Percentiles rank a stretch among this genome's conserved stretches.
Evolutionary conservation across 2,329 filamentous ascomycete genomes (phyloP).

Genomic region (Sclerotinia nivalis): DNA sequence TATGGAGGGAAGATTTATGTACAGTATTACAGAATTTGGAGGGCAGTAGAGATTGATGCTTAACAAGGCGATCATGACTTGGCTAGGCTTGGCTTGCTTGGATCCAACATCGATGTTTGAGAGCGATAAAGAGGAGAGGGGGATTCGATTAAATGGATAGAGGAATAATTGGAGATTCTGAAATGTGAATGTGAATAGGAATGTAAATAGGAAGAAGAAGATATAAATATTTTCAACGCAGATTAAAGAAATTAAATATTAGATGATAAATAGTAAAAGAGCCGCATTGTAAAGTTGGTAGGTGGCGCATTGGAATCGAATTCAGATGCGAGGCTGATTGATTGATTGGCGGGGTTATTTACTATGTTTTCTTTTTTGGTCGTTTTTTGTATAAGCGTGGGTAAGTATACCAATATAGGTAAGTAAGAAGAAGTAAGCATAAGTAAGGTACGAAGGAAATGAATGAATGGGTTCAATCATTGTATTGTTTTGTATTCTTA

Average conservation of each 20-base stretch:
- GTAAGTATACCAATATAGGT: too few species aligned
- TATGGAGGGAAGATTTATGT: neutral
- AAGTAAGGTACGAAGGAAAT: too few species aligned
- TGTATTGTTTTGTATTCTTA: too few species aligned
- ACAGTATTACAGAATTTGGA: neutral
- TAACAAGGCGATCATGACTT: neutral
- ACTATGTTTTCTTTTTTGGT: too few species aligned
- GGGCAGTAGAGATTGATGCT: neutral
- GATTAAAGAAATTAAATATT: too few species aligned
- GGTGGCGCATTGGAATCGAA: neutral
- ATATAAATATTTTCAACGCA: neutral
- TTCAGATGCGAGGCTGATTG: neutral
- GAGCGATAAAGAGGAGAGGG: neutral
- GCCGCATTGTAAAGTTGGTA: neutral
- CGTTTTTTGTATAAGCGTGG: too few species aligned
- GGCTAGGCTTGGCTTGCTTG: neutral
- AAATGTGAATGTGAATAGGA: neutral
- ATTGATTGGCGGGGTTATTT: neutral
- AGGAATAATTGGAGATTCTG: neutral
- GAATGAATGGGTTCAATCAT: too few species aligned
- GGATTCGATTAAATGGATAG: neutral
- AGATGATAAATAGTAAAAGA: neutral
- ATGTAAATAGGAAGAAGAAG: too few species aligned
- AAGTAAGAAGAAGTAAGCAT: too few species aligned
- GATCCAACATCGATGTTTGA: neutral